Conservation (phyloP, 306 rosid species). For the Quercus bicolor region DNA sequence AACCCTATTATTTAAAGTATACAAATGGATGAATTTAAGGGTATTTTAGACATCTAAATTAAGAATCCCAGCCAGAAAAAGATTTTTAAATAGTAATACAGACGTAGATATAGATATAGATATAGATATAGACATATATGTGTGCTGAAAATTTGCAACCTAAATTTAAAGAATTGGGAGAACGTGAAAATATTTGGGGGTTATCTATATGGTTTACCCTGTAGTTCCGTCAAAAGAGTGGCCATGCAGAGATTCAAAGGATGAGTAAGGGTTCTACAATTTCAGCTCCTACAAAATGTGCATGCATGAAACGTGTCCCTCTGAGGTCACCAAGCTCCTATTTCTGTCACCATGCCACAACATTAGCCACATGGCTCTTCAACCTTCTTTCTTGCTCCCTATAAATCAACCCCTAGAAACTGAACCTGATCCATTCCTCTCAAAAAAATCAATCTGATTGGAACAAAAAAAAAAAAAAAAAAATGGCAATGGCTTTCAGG, state of each 20-base stretch:
- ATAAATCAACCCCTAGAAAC: neutral
- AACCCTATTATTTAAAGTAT: too few relatives aligned
- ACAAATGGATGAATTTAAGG: too few relatives aligned
- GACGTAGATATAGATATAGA: too few relatives aligned
- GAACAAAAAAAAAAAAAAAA: too few relatives aligned
- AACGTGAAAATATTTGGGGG: too few relatives aligned
- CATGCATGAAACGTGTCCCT: neutral
- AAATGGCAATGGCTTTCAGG: neutral
- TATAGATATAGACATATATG: too few relatives aligned
- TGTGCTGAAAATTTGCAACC: too few relatives aligned
- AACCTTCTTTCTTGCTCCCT: neutral
- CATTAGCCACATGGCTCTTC: neutral
- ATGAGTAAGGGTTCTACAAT: neutral
- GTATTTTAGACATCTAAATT: too few relatives aligned
- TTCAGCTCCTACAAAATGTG: neutral
- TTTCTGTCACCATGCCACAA: neutral
- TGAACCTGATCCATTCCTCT: neutral
- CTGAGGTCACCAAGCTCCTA: neutral
- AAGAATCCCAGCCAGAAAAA: rapidly evolving
- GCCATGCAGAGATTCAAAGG: neutral
- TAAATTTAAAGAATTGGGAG: too few relatives aligned
- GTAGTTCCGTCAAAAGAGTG: neutral
- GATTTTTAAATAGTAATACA: too few relatives aligned
- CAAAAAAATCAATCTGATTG: neutral
- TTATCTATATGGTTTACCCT: neutral